Evolutionary conservation across 2,329 filamentous ascomycete species (phyloP), one percentile per base, ranked within the genome.

Genomic region (Dactylellina sp.): DNA sequence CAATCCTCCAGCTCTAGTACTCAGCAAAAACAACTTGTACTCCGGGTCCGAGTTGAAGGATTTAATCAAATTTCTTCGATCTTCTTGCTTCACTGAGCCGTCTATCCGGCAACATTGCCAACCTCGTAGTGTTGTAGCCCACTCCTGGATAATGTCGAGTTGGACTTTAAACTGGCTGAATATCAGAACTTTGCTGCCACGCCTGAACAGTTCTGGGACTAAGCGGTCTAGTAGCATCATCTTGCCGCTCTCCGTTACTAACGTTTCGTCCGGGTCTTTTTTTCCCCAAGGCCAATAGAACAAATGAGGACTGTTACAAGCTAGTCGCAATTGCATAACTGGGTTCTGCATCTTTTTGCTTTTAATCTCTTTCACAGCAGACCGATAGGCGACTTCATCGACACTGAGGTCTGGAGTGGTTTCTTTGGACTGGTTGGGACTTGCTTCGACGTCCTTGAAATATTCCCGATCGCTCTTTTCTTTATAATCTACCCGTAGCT

Each of bases 91-190:
- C 2, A 98, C 91, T 0, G 87, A 89, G 9, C 95, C 95, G 78
- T 98, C 95, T 61, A 99, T 97, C 4, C 95, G 92, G 79, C 93
- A 97, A 22, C 90, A 86, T 0, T 89, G 86, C 92, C 92, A 97
- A 0, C 84, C 83, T 6, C 92, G 89, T 0, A 98, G 85, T n/a
- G 89, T 86, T 2, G 83, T 84, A 50, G 92, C 92, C 82, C 97
- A 99, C 63, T 94, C 90, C 75, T 96, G 88, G 0, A 99, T 84
- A 1, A 99, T 90, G 79, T 98, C 93, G 0, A 99, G 87, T 76
- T 97, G 93, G 0, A 90, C 96, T 68, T 93, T 96, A 83, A 99
- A 99, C 79, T 99, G 95, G 0, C 92, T 96, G 81, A 99, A 99
- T 57, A 99, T 92, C 49, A 99, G 86, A 25, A 98, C 90, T 79